Percentiles rank a stretch among this genome's conserved stretches.
Conservation (phyloP, 2,329 filamentous ascomycete genomes). For the Cladosporium sp. region DNA sequence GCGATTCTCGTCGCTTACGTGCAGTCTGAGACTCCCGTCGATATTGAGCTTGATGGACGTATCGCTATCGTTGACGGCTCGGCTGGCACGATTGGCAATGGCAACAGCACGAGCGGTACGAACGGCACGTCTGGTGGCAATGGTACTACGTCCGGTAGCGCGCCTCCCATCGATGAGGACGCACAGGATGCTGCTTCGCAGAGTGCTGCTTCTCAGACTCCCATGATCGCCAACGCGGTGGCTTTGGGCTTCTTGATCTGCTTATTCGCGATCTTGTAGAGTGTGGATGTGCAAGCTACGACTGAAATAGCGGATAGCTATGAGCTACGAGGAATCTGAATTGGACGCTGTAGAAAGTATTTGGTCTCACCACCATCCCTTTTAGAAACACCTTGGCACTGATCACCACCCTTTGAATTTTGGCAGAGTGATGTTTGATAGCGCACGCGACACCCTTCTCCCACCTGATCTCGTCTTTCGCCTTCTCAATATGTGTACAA, state of each 20-base stretch:
- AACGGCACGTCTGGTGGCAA: slow-evolving; percentile 10
- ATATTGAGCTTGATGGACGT: slow-evolving; percentile 47
- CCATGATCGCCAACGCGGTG: slow-evolving; percentile 5
- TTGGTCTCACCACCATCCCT: not conserved
- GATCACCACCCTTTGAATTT: too few relatives aligned
- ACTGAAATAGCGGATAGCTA: too few relatives aligned
- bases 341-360: not conserved
- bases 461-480: too few relatives aligned
- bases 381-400: too few relatives aligned
- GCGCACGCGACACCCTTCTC: too few relatives aligned
- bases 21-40: slow-evolving; percentile 45
- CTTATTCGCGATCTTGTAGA: slow-evolving; percentile 8
- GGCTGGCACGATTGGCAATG: slow-evolving; percentile 11
- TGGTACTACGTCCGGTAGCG: not conserved
- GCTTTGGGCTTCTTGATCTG: slow-evolving; percentile 6
- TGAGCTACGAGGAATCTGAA: too few relatives aligned
- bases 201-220: not conserved
- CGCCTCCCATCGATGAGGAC: slow-evolving; percentile 6
- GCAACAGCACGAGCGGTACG: slow-evolving; percentile 2
- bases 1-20: slow-evolving; percentile 53
- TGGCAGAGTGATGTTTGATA: too few relatives aligned
- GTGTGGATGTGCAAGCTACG: too few relatives aligned
- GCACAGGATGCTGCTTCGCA: too few relatives aligned
- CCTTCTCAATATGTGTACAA: too few relatives aligned
- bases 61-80: slow-evolving; percentile 34